These are phyloP conservation scores for Aspergillaceae sp. DNA, from an alignment of 2,329 filamentous ascomycete species.

Conservation along the genomic window DNA sequence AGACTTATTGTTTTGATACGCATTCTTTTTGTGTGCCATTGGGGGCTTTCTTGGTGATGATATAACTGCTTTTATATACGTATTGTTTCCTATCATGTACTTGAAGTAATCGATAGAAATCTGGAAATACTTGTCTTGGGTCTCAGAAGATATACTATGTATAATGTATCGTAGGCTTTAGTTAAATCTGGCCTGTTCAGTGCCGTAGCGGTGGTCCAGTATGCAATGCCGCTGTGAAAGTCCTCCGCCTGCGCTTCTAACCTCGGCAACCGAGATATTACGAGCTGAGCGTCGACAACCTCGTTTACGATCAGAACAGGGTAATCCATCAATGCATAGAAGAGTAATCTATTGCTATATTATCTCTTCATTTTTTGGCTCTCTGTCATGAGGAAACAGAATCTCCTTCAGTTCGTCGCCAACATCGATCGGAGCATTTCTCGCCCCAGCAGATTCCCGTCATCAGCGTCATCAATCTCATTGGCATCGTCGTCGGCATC, in stretches of 20 bases:
- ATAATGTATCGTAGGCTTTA: too few relatives aligned
- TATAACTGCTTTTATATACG: not conserved
- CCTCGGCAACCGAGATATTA: constrained; percentile 5
- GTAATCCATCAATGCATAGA: too few relatives aligned
- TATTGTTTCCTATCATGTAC: constrained; percentile 2
- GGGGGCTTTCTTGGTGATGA: constrained; percentile 1
- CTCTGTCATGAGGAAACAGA: not conserved
- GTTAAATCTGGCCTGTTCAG: too few relatives aligned
- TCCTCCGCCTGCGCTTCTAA: not conserved
- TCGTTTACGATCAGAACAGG: not conserved
- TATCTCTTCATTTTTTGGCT: not conserved
- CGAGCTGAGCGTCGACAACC: not conserved
- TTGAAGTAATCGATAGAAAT: not conserved
- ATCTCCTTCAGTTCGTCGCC: constrained; percentile 1
- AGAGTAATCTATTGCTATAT: not conserved
- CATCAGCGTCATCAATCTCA: not conserved
- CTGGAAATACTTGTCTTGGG: too few relatives aligned
- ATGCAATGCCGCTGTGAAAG: not conserved
- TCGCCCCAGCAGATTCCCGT: not conserved
- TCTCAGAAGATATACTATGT: too few relatives aligned
- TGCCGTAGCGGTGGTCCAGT: not conserved
- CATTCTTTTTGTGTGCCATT: constrained; percentile 1
- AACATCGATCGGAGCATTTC: constrained; percentile 1
- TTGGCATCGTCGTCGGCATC: not conserved
- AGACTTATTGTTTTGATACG: constrained; percentile 8